Percentiles rank a stretch among this genome's conserved stretches.
These are phyloP conservation scores for Shiraia sp. DNA, from an alignment of 2,329 filamentous ascomycete genomes.

Conservation along the genomic window DNA sequence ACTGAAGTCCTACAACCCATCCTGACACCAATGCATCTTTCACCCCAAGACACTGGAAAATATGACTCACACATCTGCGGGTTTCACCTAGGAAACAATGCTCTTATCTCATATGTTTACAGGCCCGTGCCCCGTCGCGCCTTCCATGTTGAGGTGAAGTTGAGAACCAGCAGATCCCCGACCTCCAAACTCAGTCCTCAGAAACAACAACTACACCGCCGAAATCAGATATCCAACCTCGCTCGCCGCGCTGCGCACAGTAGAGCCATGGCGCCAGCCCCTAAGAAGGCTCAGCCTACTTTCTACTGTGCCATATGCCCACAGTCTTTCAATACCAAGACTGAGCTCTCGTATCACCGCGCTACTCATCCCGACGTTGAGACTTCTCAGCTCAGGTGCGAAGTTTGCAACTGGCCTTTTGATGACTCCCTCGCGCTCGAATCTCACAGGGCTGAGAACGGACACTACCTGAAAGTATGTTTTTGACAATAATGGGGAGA, in stretches of 20 bases:
- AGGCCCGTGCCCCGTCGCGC: no score
- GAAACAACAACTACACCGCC: no score
- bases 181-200: no score
- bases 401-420: constrained; percentile 17
- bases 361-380: constrained; percentile 11
- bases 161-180: no score
- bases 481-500: constrained; percentile 9
- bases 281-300: neutral
- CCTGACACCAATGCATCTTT: no score
- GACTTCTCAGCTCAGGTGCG: constrained; percentile 8
- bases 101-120: no score
- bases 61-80: no score
- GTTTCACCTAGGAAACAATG: no score
- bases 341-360: constrained; percentile 17
- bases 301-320: constrained; percentile 23
- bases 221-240: neutral
- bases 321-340: constrained; percentile 16
- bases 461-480: constrained; percentile 8
- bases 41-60: no score
- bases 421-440: constrained; percentile 25
- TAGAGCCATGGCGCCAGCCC: neutral
- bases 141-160: no score
- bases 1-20: no score
- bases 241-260: neutral
- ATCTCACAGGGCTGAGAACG: constrained; percentile 13